These are phyloP conservation scores for Oldenlandia corymbosa DNA, from an alignment of 257 asterid species.

Conservation along the genomic window DNA sequence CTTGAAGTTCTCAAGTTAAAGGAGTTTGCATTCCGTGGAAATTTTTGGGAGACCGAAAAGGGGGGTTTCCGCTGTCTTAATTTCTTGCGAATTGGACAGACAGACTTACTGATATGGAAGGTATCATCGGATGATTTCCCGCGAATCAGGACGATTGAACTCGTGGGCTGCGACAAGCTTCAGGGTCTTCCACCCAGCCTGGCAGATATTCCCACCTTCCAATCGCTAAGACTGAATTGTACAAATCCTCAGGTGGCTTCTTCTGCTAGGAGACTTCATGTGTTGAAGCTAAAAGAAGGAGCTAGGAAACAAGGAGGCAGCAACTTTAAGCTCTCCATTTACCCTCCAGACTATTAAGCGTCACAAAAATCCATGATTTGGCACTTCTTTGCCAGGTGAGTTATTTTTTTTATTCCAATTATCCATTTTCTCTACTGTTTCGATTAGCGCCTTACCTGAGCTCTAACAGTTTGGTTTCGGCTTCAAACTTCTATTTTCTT, in stretches of 20 bases:
- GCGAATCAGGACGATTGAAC: background rate
- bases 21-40: constrained; percentile 14
- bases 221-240: constrained; percentile 8
- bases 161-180: constrained; percentile 9
- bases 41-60: constrained; percentile 9
- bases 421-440: too few relatives aligned
- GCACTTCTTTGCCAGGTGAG: too few relatives aligned
- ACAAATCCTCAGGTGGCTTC: background rate
- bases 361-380: too few relatives aligned
- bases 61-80: constrained; percentile 19
- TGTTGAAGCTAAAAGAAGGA: background rate
- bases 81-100: constrained; percentile 12
- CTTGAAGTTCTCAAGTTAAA: constrained; percentile 20
- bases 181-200: constrained; percentile 5
- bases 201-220: background rate
- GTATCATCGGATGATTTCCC: background rate
- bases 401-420: too few relatives aligned
- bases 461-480: too few relatives aligned
- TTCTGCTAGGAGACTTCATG: constrained; percentile 13
- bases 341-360: constrained; percentile 10
- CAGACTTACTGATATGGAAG: background rate
- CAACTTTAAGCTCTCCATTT: constrained; percentile 10
- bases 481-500: too few relatives aligned
- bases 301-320: background rate
- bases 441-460: too few relatives aligned